Conservation (phyloP, 176 grass and related monocot species). For the Hyparrhenia diplandra region DNA sequence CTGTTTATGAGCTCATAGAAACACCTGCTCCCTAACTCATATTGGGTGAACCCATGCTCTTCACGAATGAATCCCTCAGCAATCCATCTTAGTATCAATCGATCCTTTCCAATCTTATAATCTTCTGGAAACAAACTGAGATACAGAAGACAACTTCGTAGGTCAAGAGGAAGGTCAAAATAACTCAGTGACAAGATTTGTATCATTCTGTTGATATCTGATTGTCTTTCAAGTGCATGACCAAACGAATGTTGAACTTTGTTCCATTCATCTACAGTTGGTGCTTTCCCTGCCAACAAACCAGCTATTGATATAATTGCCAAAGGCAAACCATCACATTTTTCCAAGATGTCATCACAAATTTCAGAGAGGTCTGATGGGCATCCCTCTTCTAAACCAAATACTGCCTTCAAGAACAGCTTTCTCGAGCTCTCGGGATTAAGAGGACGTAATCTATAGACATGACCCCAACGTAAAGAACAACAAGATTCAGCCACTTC, state of each 20-base stretch:
- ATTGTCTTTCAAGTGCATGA: too few species aligned
- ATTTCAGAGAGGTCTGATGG: not conserved
- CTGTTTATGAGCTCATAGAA: not conserved
- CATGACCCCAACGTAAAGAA: not conserved
- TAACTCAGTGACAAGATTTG: not conserved
- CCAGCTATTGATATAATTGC: not conserved
- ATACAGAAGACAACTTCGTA: not conserved
- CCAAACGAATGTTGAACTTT: too few species aligned
- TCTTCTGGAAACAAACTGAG: not conserved
- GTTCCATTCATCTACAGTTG: too few species aligned
- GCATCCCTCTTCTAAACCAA: not conserved
- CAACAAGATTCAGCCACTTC: not conserved
- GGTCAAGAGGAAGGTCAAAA: not conserved
- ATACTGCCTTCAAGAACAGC: not conserved
- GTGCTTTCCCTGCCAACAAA: not conserved
- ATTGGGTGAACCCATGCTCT: too few species aligned
- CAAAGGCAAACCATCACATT: not conserved
- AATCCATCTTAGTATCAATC: not conserved
- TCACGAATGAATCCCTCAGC: too few species aligned
- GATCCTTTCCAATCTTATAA: not conserved
- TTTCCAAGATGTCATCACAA: not conserved
- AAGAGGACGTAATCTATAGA: not conserved
- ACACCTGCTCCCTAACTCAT: too few species aligned
- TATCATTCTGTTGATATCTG: too few species aligned
- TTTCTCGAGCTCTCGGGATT: not conserved